Conservation (phyloP, 805 yeast genomes). For the Isabelozyma gotoi region DNA sequence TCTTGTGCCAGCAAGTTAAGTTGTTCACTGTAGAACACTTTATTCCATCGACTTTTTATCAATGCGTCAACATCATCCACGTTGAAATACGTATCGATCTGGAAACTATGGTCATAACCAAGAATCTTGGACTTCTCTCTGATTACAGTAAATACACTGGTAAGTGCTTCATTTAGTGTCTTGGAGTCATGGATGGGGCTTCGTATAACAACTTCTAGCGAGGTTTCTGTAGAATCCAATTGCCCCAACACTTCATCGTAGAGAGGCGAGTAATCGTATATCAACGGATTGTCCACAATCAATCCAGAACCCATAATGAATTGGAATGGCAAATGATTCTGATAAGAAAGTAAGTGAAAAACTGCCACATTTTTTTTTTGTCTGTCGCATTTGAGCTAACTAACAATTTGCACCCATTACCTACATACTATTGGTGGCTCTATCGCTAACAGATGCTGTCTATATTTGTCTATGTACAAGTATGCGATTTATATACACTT, state of each 20-base stretch:
- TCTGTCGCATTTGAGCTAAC: too few species aligned
- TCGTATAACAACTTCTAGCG: constrained; percentile 25
- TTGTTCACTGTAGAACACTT: background rate
- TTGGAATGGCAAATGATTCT: too few species aligned
- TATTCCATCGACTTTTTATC: background rate
- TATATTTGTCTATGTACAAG: too few species aligned
- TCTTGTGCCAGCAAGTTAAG: background rate
- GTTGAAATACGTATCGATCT: constrained; percentile 30
- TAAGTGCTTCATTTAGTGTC: constrained; percentile 26
- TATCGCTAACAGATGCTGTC: too few species aligned
- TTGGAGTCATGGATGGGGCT: constrained; percentile 16
- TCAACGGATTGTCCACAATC: constrained; percentile 12
- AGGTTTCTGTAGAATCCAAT: constrained; percentile 1
- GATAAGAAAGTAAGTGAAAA: too few species aligned
- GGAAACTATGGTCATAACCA: constrained; percentile 24
- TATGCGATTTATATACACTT: too few species aligned
- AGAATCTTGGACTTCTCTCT: constrained; percentile 16
- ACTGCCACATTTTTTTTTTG: too few species aligned
- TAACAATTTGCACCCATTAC: too few species aligned
- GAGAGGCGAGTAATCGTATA: constrained; percentile 10
- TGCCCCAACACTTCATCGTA: constrained; percentile 4
- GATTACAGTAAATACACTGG: constrained; percentile 25
- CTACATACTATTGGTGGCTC: too few species aligned
- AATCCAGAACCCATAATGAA: background rate
- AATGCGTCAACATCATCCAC: background rate